phyloP scores from a whole-genome alignment of 2,329 filamentous ascomycete genomes.

The Nemania abortiva region DNA sequence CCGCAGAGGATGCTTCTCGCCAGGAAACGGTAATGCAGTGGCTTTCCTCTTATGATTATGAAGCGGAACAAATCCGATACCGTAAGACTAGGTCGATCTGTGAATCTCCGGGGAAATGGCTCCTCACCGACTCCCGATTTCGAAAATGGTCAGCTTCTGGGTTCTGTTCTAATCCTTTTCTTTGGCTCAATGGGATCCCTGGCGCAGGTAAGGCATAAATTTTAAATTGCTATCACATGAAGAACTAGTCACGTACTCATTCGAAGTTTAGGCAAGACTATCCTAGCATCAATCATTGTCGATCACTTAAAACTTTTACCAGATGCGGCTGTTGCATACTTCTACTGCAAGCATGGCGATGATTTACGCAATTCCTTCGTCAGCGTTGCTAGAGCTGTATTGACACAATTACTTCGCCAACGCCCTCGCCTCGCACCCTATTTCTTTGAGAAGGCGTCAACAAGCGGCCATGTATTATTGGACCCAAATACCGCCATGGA shows the following conservation, averaged over 20 bases:
- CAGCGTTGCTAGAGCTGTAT: constrained; percentile 50
- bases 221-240: neutral
- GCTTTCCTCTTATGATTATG: constrained; percentile 35
- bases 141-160: constrained; percentile 44
- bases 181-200: constrained; percentile 57
- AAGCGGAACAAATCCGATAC: constrained; percentile 32
- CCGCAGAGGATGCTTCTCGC: constrained; percentile 37
- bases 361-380: constrained; percentile 50
- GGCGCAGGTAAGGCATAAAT: constrained; percentile 52
- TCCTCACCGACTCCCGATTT: constrained; percentile 46
- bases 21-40: constrained; percentile 33
- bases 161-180: constrained; percentile 42
- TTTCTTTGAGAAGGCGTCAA: constrained; percentile 51
- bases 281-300: constrained; percentile 55
- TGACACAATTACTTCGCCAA: constrained; percentile 53
- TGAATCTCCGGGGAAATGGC: constrained; percentile 48
- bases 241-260: constrained; percentile 11
- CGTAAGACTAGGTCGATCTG: constrained; percentile 34
- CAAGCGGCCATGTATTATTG: constrained; percentile 50
- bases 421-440: constrained; percentile 48
- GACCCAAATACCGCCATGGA: constrained; percentile 43
- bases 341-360: constrained; percentile 56
- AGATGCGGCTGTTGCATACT: constrained; percentile 49
- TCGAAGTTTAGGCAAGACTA: constrained; percentile 38
- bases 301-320: constrained; percentile 46